Conservation (phyloP, 2,329 filamentous ascomycete genomes). For the Graphilbum ipis-grandicollis region DNA sequence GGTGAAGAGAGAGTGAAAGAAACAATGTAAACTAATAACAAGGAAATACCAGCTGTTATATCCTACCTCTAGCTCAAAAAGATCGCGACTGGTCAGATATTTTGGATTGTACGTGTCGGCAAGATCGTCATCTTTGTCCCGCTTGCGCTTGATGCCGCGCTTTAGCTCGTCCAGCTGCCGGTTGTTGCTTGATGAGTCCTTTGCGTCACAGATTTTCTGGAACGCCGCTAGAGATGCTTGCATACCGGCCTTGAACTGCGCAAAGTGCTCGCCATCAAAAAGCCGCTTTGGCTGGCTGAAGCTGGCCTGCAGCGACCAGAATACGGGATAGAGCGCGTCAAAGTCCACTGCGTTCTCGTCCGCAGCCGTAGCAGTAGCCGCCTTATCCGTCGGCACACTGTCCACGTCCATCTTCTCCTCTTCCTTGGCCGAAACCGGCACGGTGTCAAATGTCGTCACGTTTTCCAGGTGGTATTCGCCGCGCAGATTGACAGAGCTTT, state of each 20-base stretch:
- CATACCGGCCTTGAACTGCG: constrained; percentile 64
- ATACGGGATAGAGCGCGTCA: constrained; percentile 63
- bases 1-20: neutral
- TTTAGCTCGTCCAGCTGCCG: constrained; percentile 43
- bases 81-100: constrained; percentile 89
- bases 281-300: constrained; percentile 81
- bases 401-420: constrained; percentile 8
- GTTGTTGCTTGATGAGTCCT: constrained; percentile 25
- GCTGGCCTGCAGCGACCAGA: constrained; percentile 83
- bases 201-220: constrained; percentile 27
- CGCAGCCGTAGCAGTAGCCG: constrained; percentile 11
- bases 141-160: constrained; percentile 54
- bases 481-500: constrained; percentile 89
- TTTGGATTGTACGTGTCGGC: constrained; percentile 83
- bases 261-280: constrained; percentile 55
- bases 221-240: constrained; percentile 46
- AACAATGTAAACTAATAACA: constrained; percentile 1
- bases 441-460: constrained; percentile 65
- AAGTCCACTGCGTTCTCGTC: constrained; percentile 20
- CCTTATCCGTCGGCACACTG: constrained; percentile 6
- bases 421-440: constrained; percentile 14
- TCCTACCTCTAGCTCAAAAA: constrained; percentile 84
- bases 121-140: constrained; percentile 35
- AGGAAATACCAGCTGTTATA: neutral
- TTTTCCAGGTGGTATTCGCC: constrained; percentile 96